phyloP scores from a whole-genome alignment of 371 early-diverging fungal genomes.

The Gilbertella persicaria region DNA sequence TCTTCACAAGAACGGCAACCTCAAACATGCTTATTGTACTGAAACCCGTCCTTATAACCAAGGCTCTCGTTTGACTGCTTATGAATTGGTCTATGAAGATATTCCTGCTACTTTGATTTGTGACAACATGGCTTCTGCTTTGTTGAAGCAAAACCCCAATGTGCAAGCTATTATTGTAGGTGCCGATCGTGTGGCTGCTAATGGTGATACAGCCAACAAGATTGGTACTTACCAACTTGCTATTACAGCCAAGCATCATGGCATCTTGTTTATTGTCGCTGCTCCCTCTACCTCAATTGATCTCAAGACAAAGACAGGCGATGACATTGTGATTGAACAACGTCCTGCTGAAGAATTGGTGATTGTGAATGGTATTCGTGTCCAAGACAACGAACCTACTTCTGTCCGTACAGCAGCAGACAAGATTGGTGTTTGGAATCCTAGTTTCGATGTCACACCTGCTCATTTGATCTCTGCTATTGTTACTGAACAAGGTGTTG shows the following conservation, averaged over 20 bases:
- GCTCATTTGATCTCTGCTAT: constrained; percentile 85
- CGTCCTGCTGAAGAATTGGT: constrained; percentile 79
- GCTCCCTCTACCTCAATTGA: constrained; percentile 95
- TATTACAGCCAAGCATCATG: constrained; percentile 83
- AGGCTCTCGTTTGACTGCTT: constrained; percentile 93
- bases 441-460: constrained; percentile 95
- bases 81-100: constrained; percentile 89
- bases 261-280: constrained; percentile 91
- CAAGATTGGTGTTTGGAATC: constrained; percentile 92
- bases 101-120: constrained; percentile 91
- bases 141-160: constrained; percentile 59
- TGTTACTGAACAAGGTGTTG: constrained; percentile 92
- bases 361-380: constrained; percentile 64
- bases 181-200: constrained; percentile 95
- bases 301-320: constrained; percentile 66
- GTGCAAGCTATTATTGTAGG: constrained; percentile 91
- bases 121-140: constrained; percentile 90
- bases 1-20: constrained; percentile 54
- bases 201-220: constrained; percentile 98
- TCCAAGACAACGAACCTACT: constrained; percentile 39
- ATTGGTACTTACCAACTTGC: constrained; percentile 97
- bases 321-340: constrained; percentile 87
- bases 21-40: constrained; percentile 89
- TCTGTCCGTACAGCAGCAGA: constrained; percentile 83
- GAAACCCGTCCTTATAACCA: constrained; percentile 98